Evolutionary conservation across 257 asterid genomes (phyloP).

Genomic region (Capsicum baccatum): DNA sequence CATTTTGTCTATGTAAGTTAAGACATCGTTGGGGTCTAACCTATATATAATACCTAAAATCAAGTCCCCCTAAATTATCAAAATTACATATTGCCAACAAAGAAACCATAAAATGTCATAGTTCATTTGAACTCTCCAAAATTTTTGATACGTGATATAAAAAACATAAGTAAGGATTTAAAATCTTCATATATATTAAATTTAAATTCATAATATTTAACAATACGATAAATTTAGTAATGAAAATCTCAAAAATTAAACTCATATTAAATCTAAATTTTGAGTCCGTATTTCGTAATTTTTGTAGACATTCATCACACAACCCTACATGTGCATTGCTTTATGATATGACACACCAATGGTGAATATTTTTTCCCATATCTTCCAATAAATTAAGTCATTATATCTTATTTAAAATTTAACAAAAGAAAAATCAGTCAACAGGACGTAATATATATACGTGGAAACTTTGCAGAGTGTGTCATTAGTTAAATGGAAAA

Average conservation of each 20-base stretch:
- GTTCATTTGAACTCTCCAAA: too few species aligned
- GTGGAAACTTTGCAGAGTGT: slow-evolving; percentile 49
- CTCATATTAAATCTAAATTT: background rate
- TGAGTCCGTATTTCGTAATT: background rate
- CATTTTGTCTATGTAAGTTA: background rate
- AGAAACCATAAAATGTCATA: background rate
- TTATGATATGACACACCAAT: background rate
- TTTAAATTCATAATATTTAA: too few species aligned
- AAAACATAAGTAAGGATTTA: too few species aligned
- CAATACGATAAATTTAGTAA: too few species aligned
- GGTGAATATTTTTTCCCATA: background rate
- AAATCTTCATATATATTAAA: too few species aligned
- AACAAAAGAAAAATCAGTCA: background rate
- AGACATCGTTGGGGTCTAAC: background rate
- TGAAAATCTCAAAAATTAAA: too few species aligned
- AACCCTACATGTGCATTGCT: slow-evolving; percentile 24
- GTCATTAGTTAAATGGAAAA: slow-evolving; percentile 42
- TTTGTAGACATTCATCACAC: background rate
- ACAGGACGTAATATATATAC: slow-evolving; percentile 30
- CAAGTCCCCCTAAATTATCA: background rate
- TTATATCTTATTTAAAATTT: background rate
- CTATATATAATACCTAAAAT: background rate
- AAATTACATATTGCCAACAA: background rate
- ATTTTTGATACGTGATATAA: too few species aligned
- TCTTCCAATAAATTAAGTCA: slow-evolving; percentile 5